phyloP scores from a whole-genome alignment of 2,329 filamentous ascomycete genomes.

The Monosporascus sp. region DNA sequence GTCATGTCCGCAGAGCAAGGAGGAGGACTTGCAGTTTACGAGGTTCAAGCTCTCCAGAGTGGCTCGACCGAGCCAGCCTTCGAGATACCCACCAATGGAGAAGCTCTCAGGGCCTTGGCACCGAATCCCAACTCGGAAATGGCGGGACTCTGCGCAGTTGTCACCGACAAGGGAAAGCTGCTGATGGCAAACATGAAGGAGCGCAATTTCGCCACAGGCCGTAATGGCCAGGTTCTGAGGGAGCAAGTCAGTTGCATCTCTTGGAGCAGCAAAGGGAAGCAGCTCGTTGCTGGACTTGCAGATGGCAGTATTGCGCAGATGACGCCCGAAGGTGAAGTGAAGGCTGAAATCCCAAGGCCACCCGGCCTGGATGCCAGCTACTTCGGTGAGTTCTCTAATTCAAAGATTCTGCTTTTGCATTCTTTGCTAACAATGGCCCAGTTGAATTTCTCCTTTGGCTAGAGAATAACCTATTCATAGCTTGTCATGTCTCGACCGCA shows the following conservation, averaged over 20 bases:
- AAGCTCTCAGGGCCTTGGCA: slow-evolving; percentile 65
- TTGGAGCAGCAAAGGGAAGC: slow-evolving; percentile 93
- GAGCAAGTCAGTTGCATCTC: slow-evolving; percentile 74
- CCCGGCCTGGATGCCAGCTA: slow-evolving; percentile 57
- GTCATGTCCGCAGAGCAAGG: slow-evolving; percentile 76
- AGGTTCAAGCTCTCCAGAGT: slow-evolving; percentile 62
- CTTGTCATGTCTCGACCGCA: slow-evolving; percentile 66
- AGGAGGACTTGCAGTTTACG: slow-evolving; percentile 78
- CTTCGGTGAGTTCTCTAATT: slow-evolving; percentile 51
- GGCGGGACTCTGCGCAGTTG: slow-evolving; percentile 71
- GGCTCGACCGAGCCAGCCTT: slow-evolving; percentile 64
- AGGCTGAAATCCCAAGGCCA: slow-evolving; percentile 74
- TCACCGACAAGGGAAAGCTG: slow-evolving; percentile 75
- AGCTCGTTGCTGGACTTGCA: slow-evolving; percentile 77
- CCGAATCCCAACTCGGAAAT: slow-evolving; percentile 75
- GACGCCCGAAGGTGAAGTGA: slow-evolving; percentile 71
- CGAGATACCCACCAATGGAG: slow-evolving; percentile 70
- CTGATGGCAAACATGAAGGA: slow-evolving; percentile 76
- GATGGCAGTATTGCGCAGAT: slow-evolving; percentile 80
- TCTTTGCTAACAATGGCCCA: slow-evolving; percentile 28
- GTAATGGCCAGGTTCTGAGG: slow-evolving; percentile 60
- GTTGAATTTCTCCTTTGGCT: slow-evolving; percentile 84
- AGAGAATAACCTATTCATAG: slow-evolving; percentile 78
- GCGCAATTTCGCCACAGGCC: slow-evolving; percentile 48
- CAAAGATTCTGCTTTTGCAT: neutral